Base-by-base conservation (phyloP, 164 flowering plant species). In the Macadamia tetraphylla region DNA sequence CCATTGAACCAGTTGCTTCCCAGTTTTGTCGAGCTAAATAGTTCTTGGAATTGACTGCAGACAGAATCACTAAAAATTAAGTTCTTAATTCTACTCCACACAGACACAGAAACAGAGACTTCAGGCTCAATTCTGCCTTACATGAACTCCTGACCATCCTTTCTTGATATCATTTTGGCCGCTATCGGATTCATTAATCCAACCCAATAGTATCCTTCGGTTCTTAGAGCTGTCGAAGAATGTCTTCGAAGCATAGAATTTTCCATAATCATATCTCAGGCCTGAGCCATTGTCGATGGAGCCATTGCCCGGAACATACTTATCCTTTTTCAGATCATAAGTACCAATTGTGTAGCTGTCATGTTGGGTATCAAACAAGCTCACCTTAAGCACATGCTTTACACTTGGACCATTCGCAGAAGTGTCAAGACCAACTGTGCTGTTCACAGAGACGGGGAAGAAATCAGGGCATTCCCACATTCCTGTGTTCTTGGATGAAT, bases 1-100 rank as follows among this genome's bases (percentile, higher is more conserved):
- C 88, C 92, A 84, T 51, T 83, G 88, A 10, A 86, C 66, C 64
- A 88, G 63, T 62, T 81, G 88, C 61, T 70, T 81, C 9, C 85
- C 85, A 9, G 60, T 65, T 63, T 65, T 64, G 55, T 82, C 84
- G 0, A 88, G 83, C 85, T 77, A 76, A 42, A 85, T 17, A 2
- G 29, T 73, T 63, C 92, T 81, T 6, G 92, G 92, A 58, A 86
- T 70, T 42, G 77, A 75, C 85, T 87, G 69, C 59, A 71, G 32
- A 67, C 29, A 29, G 51, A 43, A 43, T 43, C 6, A 23, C 23
- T 23, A 23, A 23, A 23, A 23, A 23, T 23, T 23, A 23, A 23
- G 23, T 23, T 23, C 23, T 23, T 23, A 23, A 23, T 23, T 23
- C 23, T 23, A 23, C 23, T 23, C 23, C 23, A 23, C 23, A 23